These are phyloP conservation scores for Mycena filopes DNA, from an alignment of 768 basidiomycete species.

Conservation along the genomic window DNA sequence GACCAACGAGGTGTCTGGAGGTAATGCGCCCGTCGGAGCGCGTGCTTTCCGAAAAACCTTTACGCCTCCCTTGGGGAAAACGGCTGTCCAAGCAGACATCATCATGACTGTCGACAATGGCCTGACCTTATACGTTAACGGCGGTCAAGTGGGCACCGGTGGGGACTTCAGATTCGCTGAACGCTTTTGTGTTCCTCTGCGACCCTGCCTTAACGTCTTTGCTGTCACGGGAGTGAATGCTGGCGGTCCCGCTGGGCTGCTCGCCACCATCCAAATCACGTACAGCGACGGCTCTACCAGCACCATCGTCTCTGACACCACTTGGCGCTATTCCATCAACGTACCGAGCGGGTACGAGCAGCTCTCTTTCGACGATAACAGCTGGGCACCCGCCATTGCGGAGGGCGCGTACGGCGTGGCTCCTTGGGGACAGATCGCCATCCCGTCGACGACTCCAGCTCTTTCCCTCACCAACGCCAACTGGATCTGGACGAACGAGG, in stretches of 20 bases:
- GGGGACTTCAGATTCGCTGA: constrained; percentile 35
- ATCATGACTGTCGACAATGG: constrained; percentile 44
- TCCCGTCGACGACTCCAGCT: constrained; percentile 34
- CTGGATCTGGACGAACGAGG: constrained; percentile 49
- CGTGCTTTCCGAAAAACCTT: constrained; percentile 45
- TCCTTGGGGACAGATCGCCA: constrained; percentile 31
- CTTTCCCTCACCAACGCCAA: constrained; percentile 38
- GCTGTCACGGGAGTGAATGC: constrained; percentile 41
- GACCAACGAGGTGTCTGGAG: constrained; percentile 36
- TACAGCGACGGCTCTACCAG: constrained; percentile 46
- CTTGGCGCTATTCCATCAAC: constrained; percentile 41
- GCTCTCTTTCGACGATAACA: constrained; percentile 42
- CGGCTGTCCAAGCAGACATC: constrained; percentile 43
- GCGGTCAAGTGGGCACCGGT: constrained; percentile 38
- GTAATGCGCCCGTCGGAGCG: constrained; percentile 36
- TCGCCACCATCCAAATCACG: constrained; percentile 43
- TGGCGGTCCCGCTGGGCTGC: constrained; percentile 41
- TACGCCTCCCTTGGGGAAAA: constrained; percentile 38
- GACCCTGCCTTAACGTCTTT: constrained; percentile 44
- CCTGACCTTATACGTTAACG: constrained; percentile 46
- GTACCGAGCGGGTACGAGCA: constrained; percentile 43
- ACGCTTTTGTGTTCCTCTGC: constrained; percentile 43
- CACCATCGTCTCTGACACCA: constrained; percentile 42
- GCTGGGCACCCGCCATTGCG: constrained; percentile 42
- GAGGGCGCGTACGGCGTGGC: constrained; percentile 34